Conservation (phyloP, 768 basidiomycete genomes). For the Amanita muscaria region DNA sequence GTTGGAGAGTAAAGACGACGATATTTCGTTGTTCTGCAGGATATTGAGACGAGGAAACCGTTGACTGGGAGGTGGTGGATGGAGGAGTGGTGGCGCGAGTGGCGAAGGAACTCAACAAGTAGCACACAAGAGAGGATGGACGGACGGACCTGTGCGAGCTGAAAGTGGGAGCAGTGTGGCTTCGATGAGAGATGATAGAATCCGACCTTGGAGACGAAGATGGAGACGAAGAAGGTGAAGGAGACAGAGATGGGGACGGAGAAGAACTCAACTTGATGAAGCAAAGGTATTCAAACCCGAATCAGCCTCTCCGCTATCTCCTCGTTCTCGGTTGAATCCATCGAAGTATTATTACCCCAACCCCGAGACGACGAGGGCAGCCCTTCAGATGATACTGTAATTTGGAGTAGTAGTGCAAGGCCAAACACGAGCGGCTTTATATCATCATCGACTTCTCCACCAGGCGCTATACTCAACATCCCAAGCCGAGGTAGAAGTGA, state of each 20-base stretch:
- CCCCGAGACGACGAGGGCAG: no score
- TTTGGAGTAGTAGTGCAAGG: no score
- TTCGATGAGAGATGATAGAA: slow-evolving; percentile 1
- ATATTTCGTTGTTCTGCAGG: slow-evolving; percentile 69
- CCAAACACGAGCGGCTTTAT: neutral
- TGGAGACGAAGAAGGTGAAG: no score
- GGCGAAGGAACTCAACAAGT: neutral
- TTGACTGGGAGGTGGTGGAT: slow-evolving; percentile 34
- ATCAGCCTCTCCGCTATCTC: slow-evolving; percentile 2
- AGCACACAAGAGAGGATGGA: slow-evolving; percentile 9
- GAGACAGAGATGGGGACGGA: neutral
- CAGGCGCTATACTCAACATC: slow-evolving; percentile 55
- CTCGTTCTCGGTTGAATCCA: neutral
- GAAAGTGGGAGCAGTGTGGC: neutral
- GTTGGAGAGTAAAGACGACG: slow-evolving; percentile 70
- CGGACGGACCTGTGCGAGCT: neutral
- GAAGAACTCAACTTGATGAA: no score
- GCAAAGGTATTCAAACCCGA: no score
- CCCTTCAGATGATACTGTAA: neutral
- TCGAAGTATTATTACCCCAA: no score
- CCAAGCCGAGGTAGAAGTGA: slow-evolving; percentile 57
- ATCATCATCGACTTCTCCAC: slow-evolving; percentile 2
- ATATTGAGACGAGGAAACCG: slow-evolving; percentile 65
- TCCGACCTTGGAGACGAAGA: neutral
- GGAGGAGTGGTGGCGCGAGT: slow-evolving; percentile 9